These are phyloP conservation scores for Colletotrichum sp. DNA, from an alignment of 2,329 filamentous ascomycete genomes.

Conservation along the genomic window DNA sequence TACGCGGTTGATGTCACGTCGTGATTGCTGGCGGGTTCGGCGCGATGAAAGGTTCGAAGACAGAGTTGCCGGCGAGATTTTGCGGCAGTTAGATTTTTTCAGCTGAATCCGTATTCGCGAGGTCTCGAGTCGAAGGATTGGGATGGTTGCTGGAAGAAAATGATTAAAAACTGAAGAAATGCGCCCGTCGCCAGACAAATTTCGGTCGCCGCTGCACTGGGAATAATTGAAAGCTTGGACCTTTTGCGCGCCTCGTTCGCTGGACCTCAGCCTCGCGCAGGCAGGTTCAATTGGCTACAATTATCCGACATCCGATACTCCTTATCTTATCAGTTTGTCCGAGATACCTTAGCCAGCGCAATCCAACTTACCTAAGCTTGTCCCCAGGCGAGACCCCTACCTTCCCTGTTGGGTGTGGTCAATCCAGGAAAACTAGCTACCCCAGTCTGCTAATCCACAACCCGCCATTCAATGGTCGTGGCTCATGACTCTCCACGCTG, in stretches of 20 bases:
- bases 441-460: neutral
- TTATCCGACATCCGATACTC: neutral
- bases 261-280: constrained; percentile 8
- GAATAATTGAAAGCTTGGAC: constrained; percentile 22
- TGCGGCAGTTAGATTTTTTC: neutral
- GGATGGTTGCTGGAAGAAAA: neutral
- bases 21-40: neutral
- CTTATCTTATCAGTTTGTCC: constrained; percentile 20
- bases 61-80: neutral
- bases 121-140: neutral
- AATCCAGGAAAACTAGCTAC: neutral
- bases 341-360: neutral
- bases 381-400: neutral
- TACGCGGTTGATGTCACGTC: neutral
- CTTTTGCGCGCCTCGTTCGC: constrained; percentile 2
- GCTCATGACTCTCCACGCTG: constrained; percentile 3
- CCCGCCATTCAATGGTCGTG: neutral
- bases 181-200: constrained; percentile 12
- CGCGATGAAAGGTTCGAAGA: neutral
- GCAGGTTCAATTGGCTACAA: neutral
- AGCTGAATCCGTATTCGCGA: neutral
- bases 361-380: neutral
- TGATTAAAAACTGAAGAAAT: neutral
- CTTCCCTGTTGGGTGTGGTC: neutral
- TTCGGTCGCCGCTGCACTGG: constrained; percentile 7